A percentile compares a stretch with the other conserved stretches of the same genome.
Conservation (phyloP, 495 filamentous ascomycete genomes). For the Apiosordaria backusii region DNA sequence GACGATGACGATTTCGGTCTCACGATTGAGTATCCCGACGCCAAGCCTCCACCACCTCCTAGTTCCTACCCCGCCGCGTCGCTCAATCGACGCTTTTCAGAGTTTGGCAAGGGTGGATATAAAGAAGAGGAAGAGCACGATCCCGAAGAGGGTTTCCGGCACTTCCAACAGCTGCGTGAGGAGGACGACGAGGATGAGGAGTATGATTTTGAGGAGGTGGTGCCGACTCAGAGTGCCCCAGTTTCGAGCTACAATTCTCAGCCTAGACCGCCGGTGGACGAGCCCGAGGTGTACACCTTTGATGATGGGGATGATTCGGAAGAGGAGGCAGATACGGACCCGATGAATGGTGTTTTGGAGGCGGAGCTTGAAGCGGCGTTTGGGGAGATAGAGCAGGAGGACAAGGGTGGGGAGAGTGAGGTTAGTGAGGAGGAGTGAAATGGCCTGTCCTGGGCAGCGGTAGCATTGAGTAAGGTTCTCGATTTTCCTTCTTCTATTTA, state of each 20-base stretch:
- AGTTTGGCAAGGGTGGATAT: neutral
- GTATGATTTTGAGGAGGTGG: slow-evolving; percentile 4
- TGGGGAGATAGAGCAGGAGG: slow-evolving; percentile 22
- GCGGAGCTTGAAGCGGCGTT: slow-evolving; percentile 36
- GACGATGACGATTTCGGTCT: slow-evolving; percentile 27
- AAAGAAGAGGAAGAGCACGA: neutral
- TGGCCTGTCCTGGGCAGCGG: neutral
- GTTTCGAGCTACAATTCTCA: neutral
- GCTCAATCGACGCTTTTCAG: slow-evolving; percentile 3
- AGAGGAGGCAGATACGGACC: slow-evolving; percentile 29
- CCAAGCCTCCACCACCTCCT: neutral
- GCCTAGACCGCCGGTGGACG: slow-evolving; percentile 2
- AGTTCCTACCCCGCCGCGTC: neutral
- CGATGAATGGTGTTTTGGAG: slow-evolving; percentile 22
- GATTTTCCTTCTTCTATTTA: neutral
- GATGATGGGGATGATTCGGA: slow-evolving; percentile 17
- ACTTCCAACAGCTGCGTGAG: neutral
- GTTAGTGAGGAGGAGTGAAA: slow-evolving; percentile 34
- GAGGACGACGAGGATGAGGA: slow-evolving; percentile 14
- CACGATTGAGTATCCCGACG: slow-evolving; percentile 11
- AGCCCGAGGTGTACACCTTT: slow-evolving; percentile 18
- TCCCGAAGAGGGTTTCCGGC: slow-evolving; percentile 9
- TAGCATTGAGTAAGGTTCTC: neutral
- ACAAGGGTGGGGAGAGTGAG: slow-evolving; percentile 28
- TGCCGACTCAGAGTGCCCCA: neutral